These are phyloP conservation scores for Globisporangium nodosum DNA, from an alignment of 352 stramenopile species.

Conservation along the genomic window DNA sequence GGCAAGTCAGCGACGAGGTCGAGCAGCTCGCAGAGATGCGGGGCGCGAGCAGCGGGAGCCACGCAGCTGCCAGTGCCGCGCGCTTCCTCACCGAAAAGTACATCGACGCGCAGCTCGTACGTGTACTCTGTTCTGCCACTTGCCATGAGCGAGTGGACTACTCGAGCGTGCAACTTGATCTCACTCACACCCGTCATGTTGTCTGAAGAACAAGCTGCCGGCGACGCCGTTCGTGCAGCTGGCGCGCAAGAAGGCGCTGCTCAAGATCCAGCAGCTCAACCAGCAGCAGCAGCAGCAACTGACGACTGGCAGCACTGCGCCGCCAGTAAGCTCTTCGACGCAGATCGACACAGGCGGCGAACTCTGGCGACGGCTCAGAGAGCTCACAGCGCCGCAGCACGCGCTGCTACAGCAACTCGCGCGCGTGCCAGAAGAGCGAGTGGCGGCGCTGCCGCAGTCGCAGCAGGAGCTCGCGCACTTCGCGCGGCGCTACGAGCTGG, in stretches of 20 bases:
- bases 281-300: not conserved
- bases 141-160: no score
- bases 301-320: not conserved
- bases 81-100: conserved; percentile 45
- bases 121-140: not conserved
- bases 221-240: conserved; percentile 49
- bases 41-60: not conserved
- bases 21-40: conserved; percentile 21
- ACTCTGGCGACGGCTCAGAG: conserved; percentile 13
- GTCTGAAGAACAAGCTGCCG: conserved; percentile 29
- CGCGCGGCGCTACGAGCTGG: conserved; percentile 46
- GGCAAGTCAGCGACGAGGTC: conserved; percentile 39
- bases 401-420: conserved; percentile 35
- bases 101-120: conserved; percentile 27
- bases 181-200: not conserved
- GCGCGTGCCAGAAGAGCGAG: conserved; percentile 24
- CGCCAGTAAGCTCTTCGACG: not conserved
- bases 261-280: conserved; percentile 38
- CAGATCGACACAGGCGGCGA: not conserved
- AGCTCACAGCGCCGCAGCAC: conserved; percentile 26
- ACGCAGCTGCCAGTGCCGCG: conserved; percentile 9
- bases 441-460: conserved; percentile 24
- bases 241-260: conserved; percentile 30
- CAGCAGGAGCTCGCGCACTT: conserved; percentile 52
- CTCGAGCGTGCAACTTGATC: no score